Conservation (phyloP, 768 basidiomycete genomes). For the Favolaschia claudopus region DNA sequence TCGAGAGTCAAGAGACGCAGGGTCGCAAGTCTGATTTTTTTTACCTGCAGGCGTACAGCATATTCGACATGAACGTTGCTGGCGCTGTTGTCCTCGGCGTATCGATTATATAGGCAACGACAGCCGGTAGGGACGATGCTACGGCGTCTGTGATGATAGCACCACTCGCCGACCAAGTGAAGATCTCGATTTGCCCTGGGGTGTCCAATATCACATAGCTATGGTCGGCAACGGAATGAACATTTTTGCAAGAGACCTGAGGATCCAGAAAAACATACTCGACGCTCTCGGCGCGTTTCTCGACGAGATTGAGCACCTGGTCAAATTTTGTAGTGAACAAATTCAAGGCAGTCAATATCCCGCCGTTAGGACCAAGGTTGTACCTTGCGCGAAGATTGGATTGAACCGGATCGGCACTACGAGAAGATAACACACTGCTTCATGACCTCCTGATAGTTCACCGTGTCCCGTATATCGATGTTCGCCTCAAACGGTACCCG, state of each 20-base stretch:
- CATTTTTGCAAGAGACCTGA: neutral
- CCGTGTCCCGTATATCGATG: slow-evolving; percentile 97
- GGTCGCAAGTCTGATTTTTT: slow-evolving; percentile 35
- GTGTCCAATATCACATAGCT: slow-evolving; percentile 97
- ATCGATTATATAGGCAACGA: slow-evolving; percentile 97
- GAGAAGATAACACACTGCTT: slow-evolving; percentile 87
- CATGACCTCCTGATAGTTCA: slow-evolving; percentile 99
- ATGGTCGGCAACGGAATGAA: slow-evolving; percentile 16
- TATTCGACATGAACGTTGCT: slow-evolving; percentile 99
- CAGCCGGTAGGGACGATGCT: slow-evolving; percentile 91
- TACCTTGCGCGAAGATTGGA: slow-evolving; percentile 68
- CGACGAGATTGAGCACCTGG: slow-evolving; percentile 90
- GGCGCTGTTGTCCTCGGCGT: slow-evolving; percentile 94
- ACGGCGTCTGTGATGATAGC: slow-evolving; percentile 98
- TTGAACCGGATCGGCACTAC: slow-evolving; percentile 27
- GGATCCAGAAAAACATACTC: slow-evolving; percentile 73
- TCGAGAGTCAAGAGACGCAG: neutral
- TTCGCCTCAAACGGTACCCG: slow-evolving; percentile 94
- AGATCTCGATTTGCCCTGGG: slow-evolving; percentile 99
- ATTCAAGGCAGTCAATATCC: slow-evolving; percentile 96
- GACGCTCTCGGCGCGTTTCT: slow-evolving; percentile 87
- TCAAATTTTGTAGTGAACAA: slow-evolving; percentile 99
- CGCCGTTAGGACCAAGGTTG: slow-evolving; percentile 97
- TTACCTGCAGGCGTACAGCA: slow-evolving; percentile 98
- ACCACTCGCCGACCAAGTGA: slow-evolving; percentile 99